Base-by-base conservation (phyloP, 352 stramenopile species). In the Globisporangium viniferum region DNA sequence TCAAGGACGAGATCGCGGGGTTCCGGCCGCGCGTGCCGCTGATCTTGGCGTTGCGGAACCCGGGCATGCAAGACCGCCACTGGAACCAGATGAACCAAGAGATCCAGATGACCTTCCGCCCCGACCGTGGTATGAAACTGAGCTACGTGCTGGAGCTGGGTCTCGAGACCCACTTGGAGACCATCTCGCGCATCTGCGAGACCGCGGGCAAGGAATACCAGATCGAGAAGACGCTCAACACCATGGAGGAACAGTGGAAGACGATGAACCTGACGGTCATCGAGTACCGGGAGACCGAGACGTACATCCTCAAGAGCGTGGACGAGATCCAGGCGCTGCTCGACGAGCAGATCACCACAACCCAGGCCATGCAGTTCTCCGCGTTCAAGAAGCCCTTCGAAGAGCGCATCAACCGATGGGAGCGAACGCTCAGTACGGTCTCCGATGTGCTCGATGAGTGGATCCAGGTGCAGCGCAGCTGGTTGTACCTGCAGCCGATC, bases 281-380 rank as follows among this genome's bases (percentile, higher is more conserved):
- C 8, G 77, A 91, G 44, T 98, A 98, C 69, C 78, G 86, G 5
- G 94, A 98, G 59, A 98, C 95, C 8, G 92, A 95, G 36, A 98
- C 95, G 57, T 98, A 81, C 51, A 95, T 98, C 12, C 68, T 98
- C n/a, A 97, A 97, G 56, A 92, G 90, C 20, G 90, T 97, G 5
- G 95, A 98, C 67, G 95, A 98, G 66, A 92, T 98, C 51, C 94
- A 98, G 77, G 81, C 84, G 0, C 76, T 98, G 6, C 76, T 98
- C 1, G 95, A 98, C 53, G 95, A 98, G 68, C 95, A 98, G 68
- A 97, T 98, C 72, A 98, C 94, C 1, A 98, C 93, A 46, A 98
- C 93, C 0, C 93, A 98, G 66, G 92, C 93, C 27, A 98, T 98
- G 95, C 91, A 96, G 71, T 98, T 98, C 67, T 98, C 90, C 1